Conservation (phyloP, 306 rosid genomes). For the Rosa persica region DNA sequence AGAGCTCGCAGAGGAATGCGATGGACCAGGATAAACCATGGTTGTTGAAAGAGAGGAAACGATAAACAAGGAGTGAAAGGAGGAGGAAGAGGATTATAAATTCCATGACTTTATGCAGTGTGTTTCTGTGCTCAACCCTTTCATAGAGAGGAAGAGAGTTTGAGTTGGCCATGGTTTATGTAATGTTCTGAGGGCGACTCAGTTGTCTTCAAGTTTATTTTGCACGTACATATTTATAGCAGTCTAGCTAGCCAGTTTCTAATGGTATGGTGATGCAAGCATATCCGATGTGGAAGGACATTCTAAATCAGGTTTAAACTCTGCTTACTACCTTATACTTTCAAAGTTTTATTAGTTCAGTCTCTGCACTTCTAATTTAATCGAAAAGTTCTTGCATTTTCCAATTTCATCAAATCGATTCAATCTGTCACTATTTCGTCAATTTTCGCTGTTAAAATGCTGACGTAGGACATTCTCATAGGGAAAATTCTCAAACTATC, state of each 20-base stretch:
- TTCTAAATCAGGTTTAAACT: neutral
- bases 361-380: too few relatives aligned
- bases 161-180: neutral
- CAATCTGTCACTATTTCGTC: too few relatives aligned
- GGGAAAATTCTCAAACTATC: too few relatives aligned
- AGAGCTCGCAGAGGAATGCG: conserved; percentile 32
- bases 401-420: too few relatives aligned
- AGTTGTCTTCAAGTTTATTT: neutral
- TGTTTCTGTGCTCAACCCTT: conserved; percentile 12
- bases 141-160: conserved; percentile 17
- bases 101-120: conserved; percentile 8
- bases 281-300: neutral
- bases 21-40: conserved; percentile 19
- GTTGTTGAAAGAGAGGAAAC: conserved; percentile 18
- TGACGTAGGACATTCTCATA: too few relatives aligned
- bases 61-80: conserved; percentile 20
- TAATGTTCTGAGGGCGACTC: neutral
- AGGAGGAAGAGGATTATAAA: conserved; percentile 30
- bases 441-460: too few relatives aligned
- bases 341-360: too few relatives aligned
- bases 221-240: neutral
- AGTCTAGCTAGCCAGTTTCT: neutral
- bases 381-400: too few relatives aligned
- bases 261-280: neutral
- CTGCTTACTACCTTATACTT: too few relatives aligned